Evolutionary conservation across 164 flowering plant genomes (phyloP).

Genomic region (Vitis vinifera): ASM3070453v1 NC_081815.1:18552001-18552500

Average conservation of each 20-base stretch:
- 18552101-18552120: slow-evolving; percentile 35
- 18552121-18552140: slow-evolving; percentile 13
- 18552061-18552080: too few species aligned
- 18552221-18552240: not conserved
- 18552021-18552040: too few species aligned
- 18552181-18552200: slow-evolving; percentile 21
- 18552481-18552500: not conserved
- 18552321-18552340: not conserved
- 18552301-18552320: slow-evolving; percentile 14
- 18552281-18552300: not conserved
- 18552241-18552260: too few species aligned
- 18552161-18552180: slow-evolving; percentile 25
- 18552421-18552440: too few species aligned
- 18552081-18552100: not conserved
- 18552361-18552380: not conserved
- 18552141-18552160: slow-evolving; percentile 32
- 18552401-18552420: not conserved
- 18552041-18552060: too few species aligned
- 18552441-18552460: too few species aligned
- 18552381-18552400: not conserved
- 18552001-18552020: too few species aligned
- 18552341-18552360: not conserved
- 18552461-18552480: too few species aligned
- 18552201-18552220: slow-evolving; percentile 1
- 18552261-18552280: not conserved